A percentile compares a stretch with the other conserved stretches of the same genome.
Conservation (phyloP, 257 asterid genomes). For the Primulina tabacum region DNA sequence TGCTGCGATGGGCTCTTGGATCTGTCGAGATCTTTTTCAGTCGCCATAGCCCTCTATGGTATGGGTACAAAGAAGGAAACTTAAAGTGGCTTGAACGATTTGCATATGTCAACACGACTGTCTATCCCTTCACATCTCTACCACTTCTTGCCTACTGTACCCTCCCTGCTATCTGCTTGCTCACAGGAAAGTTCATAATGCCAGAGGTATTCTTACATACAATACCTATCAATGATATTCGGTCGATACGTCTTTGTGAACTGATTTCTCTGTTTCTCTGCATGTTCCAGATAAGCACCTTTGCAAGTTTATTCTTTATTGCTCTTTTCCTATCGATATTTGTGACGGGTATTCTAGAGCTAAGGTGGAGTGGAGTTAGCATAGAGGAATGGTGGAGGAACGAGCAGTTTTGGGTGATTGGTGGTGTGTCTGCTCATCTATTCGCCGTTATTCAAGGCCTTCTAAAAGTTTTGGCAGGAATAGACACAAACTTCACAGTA, state of each 20-base stretch:
- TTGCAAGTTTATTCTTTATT: slow-evolving; percentile 88
- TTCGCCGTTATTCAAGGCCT: slow-evolving; percentile 85
- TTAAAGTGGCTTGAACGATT: slow-evolving; percentile 90
- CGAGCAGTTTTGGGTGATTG: slow-evolving; percentile 97
- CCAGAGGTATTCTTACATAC: slow-evolving; percentile 58
- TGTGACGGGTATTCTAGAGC: slow-evolving; percentile 79
- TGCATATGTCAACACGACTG: slow-evolving; percentile 75
- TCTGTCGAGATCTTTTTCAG: slow-evolving; percentile 94
- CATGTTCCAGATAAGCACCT: slow-evolving; percentile 70
- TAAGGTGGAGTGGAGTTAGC: slow-evolving; percentile 93
- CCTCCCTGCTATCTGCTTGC: slow-evolving; percentile 86
- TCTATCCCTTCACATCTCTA: slow-evolving; percentile 84
- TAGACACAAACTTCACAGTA: slow-evolving; percentile 87
- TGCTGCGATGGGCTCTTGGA: slow-evolving; percentile 91
- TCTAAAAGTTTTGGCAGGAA: slow-evolving; percentile 76
- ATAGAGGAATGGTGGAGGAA: slow-evolving; percentile 99
- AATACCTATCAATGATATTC: neutral
- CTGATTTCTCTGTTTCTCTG: slow-evolving; percentile 7
- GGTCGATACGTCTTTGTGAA: neutral
- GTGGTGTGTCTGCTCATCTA: slow-evolving; percentile 87
- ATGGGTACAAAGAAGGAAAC: slow-evolving; percentile 77
- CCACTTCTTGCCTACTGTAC: slow-evolving; percentile 92
- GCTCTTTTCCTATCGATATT: slow-evolving; percentile 84
- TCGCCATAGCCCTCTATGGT: slow-evolving; percentile 78
- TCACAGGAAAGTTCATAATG: slow-evolving; percentile 88